Conservation (phyloP, 768 basidiomycete species). For the Russula olivacea region DNA sequence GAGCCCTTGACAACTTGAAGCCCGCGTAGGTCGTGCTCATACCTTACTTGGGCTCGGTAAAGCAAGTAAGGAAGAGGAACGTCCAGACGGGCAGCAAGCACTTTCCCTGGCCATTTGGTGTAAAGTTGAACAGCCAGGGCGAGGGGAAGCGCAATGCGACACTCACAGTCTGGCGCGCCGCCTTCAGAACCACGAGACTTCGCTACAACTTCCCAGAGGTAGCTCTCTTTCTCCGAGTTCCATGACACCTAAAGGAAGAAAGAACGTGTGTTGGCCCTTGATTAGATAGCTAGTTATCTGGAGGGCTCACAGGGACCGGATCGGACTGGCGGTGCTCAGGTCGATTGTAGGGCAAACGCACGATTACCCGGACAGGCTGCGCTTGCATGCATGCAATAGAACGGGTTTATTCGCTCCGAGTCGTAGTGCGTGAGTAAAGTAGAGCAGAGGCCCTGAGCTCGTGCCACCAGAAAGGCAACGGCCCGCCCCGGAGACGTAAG, state of each 20-base stretch:
- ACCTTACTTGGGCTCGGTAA: conserved; percentile 76
- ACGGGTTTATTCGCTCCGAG: not conserved
- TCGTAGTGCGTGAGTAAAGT: not conserved
- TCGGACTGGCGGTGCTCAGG: conserved; percentile 63
- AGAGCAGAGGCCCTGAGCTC: not conserved
- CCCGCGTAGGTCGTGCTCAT: conserved; percentile 79
- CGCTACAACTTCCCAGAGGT: conserved; percentile 84
- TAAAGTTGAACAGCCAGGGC: not conserved
- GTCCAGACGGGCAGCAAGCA: conserved; percentile 68
- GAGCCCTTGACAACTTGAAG: conserved; percentile 65
- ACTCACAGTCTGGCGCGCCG: conserved; percentile 74
- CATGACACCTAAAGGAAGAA: conserved; percentile 61
- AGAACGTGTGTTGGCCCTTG: not conserved
- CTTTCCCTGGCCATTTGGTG: conserved; percentile 57
- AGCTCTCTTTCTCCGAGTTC: conserved; percentile 76
- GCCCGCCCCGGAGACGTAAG: not conserved
- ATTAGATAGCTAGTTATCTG: not conserved
- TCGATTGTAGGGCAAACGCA: conserved; percentile 72
- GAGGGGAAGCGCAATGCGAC: not conserved
- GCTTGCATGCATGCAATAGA: conserved; percentile 14
- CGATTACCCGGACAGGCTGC: conserved; percentile 48
- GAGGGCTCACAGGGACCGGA: conserved; percentile 57
- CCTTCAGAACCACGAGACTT: conserved; percentile 67
- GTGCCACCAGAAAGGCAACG: not conserved
- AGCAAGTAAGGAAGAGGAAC: conserved; percentile 82